These are phyloP conservation scores for Schoenoplectus tabernaemontani DNA, from an alignment of 202 grass and related monocot genomes.

Conservation along the genomic window DNA sequence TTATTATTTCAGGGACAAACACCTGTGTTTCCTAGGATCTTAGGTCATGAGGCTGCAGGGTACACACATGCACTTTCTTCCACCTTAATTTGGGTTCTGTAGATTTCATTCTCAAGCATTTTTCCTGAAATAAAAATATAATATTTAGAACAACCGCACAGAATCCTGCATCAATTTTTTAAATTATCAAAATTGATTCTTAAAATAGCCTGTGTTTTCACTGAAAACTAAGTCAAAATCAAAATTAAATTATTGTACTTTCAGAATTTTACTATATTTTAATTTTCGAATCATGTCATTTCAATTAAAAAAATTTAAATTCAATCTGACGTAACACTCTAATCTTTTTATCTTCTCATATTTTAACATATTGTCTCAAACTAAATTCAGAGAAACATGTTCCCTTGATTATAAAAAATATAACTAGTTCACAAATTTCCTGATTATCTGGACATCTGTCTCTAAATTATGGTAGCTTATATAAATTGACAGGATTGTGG, in stretches of 20 bases:
- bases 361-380: background rate
- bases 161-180: background rate
- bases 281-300: background rate
- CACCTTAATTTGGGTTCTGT: background rate
- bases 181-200: background rate
- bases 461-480: background rate
- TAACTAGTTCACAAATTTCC: background rate
- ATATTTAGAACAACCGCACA: background rate
- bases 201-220: background rate
- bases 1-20: conserved; percentile 51
- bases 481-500: conserved; percentile 45
- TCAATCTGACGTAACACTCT: too few relatives aligned
- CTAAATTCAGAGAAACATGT: background rate
- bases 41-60: conserved; percentile 83
- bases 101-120: background rate
- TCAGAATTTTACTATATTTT: background rate
- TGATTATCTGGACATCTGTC: background rate
- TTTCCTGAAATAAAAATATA: too few relatives aligned
- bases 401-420: background rate
- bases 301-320: background rate
- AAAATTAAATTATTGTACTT: background rate
- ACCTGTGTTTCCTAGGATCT: conserved; percentile 70
- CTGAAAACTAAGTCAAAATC: background rate
- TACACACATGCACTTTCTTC: conserved; percentile 1
- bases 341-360: too few relatives aligned